Conservation (phyloP, 345 rosid genomes). For the Tarenaya hassleriana region DNA sequence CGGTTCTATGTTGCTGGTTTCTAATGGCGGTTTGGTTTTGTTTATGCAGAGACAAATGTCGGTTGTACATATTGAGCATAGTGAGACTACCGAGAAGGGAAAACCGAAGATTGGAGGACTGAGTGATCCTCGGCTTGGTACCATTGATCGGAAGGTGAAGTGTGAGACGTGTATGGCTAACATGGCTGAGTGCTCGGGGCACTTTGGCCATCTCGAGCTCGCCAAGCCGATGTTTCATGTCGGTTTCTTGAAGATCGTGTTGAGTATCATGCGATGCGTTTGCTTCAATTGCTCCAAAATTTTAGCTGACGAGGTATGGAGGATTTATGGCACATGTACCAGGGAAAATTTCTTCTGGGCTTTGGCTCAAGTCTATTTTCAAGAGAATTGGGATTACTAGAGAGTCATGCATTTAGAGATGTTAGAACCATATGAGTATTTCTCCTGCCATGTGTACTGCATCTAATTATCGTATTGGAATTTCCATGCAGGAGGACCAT, state of each 20-base stretch:
- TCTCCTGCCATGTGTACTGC: too few species aligned
- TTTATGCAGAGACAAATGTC: slow-evolving; percentile 89
- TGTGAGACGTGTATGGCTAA: slow-evolving; percentile 89
- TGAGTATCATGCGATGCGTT: slow-evolving; percentile 81
- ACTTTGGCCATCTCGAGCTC: slow-evolving; percentile 93
- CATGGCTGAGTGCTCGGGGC: slow-evolving; percentile 97
- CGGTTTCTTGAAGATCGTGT: slow-evolving; percentile 87
- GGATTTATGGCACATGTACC: background rate
- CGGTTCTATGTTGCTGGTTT: background rate
- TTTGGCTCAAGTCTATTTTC: too few species aligned
- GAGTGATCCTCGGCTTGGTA: slow-evolving; percentile 82
- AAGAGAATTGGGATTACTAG: background rate
- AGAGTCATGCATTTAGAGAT: slow-evolving; percentile 1
- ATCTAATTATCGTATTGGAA: slow-evolving; percentile 14
- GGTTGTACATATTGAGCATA: slow-evolving; percentile 74
- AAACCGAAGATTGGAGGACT: slow-evolving; percentile 78
- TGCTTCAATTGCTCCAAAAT: slow-evolving; percentile 96
- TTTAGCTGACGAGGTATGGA: slow-evolving; percentile 75
- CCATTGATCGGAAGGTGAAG: slow-evolving; percentile 85
- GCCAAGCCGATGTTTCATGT: slow-evolving; percentile 97
- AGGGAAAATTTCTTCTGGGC: too few species aligned
- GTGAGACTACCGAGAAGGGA: slow-evolving; percentile 90
- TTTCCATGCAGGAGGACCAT: slow-evolving; percentile 70
- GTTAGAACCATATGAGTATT: slow-evolving; percentile 3
- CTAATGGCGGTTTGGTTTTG: background rate